phyloP scores from a whole-genome alignment of 257 asterid genomes.

The Solanum tarapatanum region DNA sequence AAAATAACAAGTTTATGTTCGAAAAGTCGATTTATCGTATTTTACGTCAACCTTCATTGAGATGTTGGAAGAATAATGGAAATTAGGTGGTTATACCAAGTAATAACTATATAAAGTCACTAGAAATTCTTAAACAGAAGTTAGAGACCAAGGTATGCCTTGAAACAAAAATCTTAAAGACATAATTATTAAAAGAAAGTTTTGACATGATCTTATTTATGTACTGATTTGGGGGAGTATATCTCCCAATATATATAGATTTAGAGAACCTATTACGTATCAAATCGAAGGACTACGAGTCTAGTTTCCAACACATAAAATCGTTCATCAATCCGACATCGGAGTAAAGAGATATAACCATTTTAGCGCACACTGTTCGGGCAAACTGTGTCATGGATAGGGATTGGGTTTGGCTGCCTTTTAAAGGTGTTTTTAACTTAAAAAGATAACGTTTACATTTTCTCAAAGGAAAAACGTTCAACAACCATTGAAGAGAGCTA shows the following conservation, averaged over 20 bases:
- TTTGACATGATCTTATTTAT: background rate
- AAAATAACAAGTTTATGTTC: background rate
- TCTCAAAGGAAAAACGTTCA: background rate
- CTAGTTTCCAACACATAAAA: background rate
- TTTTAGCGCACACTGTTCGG: background rate
- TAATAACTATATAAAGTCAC: background rate
- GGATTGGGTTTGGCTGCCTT: background rate
- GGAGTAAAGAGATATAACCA: background rate
- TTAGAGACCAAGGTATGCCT: background rate
- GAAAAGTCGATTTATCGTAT: no score
- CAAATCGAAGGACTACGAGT: background rate
- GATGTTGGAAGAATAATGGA: background rate
- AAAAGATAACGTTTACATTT: background rate
- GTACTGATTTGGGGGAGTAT: background rate
- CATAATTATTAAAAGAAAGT: background rate
- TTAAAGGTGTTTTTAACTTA: background rate
- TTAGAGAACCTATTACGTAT: no score
- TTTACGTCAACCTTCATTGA: background rate
- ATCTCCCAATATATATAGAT: background rate
- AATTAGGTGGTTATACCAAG: background rate
- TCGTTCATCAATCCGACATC: no score
- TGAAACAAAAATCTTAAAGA: background rate
- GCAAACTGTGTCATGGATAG: background rate
- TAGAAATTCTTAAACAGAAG: background rate
- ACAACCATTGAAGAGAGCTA: background rate